Conservation (phyloP, 495 filamentous ascomycete genomes). For the Penicillium odoratum region DNA sequence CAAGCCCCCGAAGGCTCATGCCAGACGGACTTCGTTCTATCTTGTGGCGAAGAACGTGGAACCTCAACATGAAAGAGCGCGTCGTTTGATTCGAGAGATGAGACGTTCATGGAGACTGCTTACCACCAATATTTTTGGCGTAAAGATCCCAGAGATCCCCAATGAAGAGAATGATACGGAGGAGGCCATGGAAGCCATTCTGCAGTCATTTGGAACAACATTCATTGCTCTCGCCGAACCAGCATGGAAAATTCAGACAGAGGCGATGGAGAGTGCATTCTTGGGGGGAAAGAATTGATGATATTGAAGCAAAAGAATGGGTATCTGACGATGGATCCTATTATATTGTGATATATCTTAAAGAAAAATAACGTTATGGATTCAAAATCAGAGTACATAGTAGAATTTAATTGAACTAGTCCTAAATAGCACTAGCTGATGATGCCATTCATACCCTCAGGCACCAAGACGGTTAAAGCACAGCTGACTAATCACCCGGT, state of each 20-base stretch:
- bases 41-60: conserved; percentile 13
- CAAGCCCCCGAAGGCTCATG: conserved; percentile 3
- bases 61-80: background rate
- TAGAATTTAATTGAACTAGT: background rate
- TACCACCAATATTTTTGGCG: background rate
- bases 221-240: conserved; percentile 7
- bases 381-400: background rate
- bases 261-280: conserved; percentile 8
- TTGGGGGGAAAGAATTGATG: background rate
- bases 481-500: conserved; percentile 7
- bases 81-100: conserved; percentile 1
- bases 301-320: background rate
- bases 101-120: background rate
- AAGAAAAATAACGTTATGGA: background rate
- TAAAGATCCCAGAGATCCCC: background rate
- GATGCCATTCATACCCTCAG: background rate
- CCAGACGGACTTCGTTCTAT: conserved; percentile 10
- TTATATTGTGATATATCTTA: background rate
- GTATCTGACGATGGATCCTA: background rate
- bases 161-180: background rate
- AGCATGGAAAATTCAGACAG: conserved; percentile 9
- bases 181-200: background rate
- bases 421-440: background rate
- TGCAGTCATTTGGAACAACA: background rate
- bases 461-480: background rate